Percentiles rank a stretch among this genome's conserved stretches.
phyloP scores from a whole-genome alignment of 1,284 basidiomycete species.

The Irpex rosettiformis region DNA sequence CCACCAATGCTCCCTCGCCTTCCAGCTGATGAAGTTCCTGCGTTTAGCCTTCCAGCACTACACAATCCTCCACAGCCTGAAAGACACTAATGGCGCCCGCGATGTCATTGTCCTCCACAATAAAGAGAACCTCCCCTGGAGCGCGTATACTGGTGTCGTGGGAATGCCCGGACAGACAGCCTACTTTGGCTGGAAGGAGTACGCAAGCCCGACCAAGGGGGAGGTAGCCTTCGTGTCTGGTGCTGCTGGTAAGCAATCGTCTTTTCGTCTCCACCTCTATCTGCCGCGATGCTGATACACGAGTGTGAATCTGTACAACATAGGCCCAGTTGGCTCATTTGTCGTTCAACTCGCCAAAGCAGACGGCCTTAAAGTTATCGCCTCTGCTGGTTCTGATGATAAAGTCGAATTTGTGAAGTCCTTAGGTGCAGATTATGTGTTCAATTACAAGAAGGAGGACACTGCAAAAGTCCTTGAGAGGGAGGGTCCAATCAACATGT shows the following conservation, averaged over 20 bases:
- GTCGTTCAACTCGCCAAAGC: conserved; percentile 13
- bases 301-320: no score
- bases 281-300: neutral
- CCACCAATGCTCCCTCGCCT: neutral
- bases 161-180: conserved; percentile 26
- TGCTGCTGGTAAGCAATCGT: conserved; percentile 6
- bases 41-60: conserved; percentile 15
- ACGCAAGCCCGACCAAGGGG: conserved; percentile 9
- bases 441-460: neutral
- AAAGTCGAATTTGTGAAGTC: conserved; percentile 25
- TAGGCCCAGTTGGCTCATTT: conserved; percentile 12
- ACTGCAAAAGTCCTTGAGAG: neutral
- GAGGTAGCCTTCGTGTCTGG: conserved; percentile 12
- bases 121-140: conserved; percentile 27
- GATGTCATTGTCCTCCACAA: conserved; percentile 21
- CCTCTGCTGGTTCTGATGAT: conserved; percentile 66
- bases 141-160: conserved; percentile 27
- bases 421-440: neutral
- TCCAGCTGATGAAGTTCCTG: neutral
- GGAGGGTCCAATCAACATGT: neutral
- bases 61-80: conserved; percentile 4
- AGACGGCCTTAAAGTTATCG: conserved; percentile 53
- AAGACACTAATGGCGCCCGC: neutral
- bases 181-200: conserved; percentile 18
- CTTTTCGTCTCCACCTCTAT: neutral